Percentiles rank a stretch among this genome's conserved stretches.
These are phyloP conservation scores for Elaeis oleifera DNA, from an alignment of 202 grass and related monocot genomes.

Conservation along the genomic window DNA sequence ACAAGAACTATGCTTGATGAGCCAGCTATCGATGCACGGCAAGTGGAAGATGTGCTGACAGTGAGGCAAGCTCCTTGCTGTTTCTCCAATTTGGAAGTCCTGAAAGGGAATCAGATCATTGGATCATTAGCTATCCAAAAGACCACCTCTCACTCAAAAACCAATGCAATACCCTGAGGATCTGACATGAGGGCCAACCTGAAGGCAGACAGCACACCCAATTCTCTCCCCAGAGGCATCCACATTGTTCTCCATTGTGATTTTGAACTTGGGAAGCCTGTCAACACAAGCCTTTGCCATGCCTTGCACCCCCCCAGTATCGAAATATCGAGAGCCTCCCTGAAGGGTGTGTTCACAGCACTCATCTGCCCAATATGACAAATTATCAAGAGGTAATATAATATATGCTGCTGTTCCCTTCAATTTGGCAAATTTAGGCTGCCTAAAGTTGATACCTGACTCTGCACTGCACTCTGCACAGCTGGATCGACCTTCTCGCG, in stretches of 20 bases:
- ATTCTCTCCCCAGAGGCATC: slow-evolving; percentile 25
- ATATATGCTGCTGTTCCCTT: background rate
- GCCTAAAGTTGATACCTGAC: slow-evolving; percentile 38
- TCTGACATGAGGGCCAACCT: slow-evolving; percentile 13
- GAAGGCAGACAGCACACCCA: slow-evolving; percentile 59
- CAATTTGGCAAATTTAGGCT: background rate
- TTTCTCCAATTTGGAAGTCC: slow-evolving; percentile 53
- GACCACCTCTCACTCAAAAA: too few relatives aligned
- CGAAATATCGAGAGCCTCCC: slow-evolving; percentile 33
- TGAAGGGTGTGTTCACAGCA: slow-evolving; percentile 28
- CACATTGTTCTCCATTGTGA: slow-evolving; percentile 12
- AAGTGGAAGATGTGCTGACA: slow-evolving; percentile 54
- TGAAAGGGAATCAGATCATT: slow-evolving; percentile 1
- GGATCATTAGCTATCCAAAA: too few relatives aligned
- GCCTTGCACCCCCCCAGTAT: slow-evolving; percentile 24
- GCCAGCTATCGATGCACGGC: slow-evolving; percentile 46
- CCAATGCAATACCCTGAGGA: too few relatives aligned
- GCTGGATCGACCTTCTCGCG: slow-evolving; percentile 81
- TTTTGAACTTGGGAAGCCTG: slow-evolving; percentile 37
- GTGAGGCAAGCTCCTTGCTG: slow-evolving; percentile 42
- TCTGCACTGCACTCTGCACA: slow-evolving; percentile 67
- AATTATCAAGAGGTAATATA: too few relatives aligned
- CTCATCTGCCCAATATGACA: slow-evolving; percentile 37
- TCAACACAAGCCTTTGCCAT: slow-evolving; percentile 41
- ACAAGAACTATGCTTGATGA: slow-evolving; percentile 50